phyloP scores from a whole-genome alignment of 768 basidiomycete species.

The Xerocomus potaroensis region DNA sequence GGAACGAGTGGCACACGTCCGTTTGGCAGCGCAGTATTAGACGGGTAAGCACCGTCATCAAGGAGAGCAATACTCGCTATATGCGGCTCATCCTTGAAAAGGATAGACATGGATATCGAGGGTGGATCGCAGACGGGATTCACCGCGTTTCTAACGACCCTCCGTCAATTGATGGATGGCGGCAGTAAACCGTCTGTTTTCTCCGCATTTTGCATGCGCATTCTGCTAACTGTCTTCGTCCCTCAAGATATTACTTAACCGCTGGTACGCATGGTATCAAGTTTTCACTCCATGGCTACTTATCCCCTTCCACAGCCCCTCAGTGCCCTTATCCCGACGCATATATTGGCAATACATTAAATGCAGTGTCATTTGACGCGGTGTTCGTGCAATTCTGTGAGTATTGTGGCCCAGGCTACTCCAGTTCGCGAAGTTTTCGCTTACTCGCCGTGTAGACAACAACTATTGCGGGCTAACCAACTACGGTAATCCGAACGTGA shows the following conservation, averaged over 20 bases:
- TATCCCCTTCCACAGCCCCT: slow-evolving; percentile 21
- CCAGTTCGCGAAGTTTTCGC: background rate
- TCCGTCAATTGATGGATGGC: slow-evolving; percentile 27
- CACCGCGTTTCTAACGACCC: slow-evolving; percentile 29
- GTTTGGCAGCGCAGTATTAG: slow-evolving; percentile 67
- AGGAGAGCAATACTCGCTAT: background rate
- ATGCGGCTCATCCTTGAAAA: slow-evolving; percentile 11
- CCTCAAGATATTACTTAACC: slow-evolving; percentile 40
- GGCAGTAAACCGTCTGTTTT: slow-evolving; percentile 24
- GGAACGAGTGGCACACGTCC: slow-evolving; percentile 61
- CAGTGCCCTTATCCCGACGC: slow-evolving; percentile 50
- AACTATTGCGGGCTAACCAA: slow-evolving; percentile 42
- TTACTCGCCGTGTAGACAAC: slow-evolving; percentile 34
- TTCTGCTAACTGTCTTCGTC: slow-evolving; percentile 1
- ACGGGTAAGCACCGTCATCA: slow-evolving; percentile 57
- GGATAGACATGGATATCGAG: slow-evolving; percentile 48
- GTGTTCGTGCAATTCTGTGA: slow-evolving; percentile 49
- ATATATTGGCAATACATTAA: slow-evolving; percentile 38
- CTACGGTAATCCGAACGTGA: slow-evolving; percentile 43
- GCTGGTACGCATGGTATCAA: slow-evolving; percentile 23
- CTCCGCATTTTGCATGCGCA: background rate
- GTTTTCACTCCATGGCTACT: background rate
- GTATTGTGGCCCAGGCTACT: slow-evolving; percentile 2
- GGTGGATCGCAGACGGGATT: slow-evolving; percentile 35
- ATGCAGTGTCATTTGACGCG: slow-evolving; percentile 43